Percentiles rank a stretch among this genome's conserved stretches.
phyloP scores from a whole-genome alignment of 495 filamentous ascomycete genomes.

The Trichoderma erinaceum region DNA sequence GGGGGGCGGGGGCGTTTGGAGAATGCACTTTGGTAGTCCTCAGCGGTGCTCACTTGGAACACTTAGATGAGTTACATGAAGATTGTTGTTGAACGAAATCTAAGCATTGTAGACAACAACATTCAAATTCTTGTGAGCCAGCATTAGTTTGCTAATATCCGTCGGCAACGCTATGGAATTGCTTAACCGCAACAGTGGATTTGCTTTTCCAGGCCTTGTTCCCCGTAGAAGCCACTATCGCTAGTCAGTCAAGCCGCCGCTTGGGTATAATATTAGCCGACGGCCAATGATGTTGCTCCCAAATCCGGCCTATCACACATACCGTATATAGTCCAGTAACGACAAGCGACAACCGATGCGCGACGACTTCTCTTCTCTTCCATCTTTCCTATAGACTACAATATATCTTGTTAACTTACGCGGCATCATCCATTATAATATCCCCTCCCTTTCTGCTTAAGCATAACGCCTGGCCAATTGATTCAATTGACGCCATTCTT shows the following conservation, averaged over 20 bases:
- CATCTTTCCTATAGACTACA: background rate
- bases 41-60: too few species aligned
- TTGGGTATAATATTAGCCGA: constrained; percentile 10
- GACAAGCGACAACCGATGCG: background rate
- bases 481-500: background rate
- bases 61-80: background rate
- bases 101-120: background rate
- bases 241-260: background rate
- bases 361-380: background rate
- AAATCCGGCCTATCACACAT: background rate
- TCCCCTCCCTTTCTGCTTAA: background rate
- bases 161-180: too few species aligned
- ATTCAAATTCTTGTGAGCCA: too few species aligned
- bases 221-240: background rate
- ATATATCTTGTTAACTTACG: background rate
- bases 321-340: background rate
- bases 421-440: background rate
- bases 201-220: background rate
- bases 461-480: background rate
- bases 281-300: background rate
- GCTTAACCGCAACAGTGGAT: background rate
- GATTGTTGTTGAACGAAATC: background rate
- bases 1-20: too few species aligned
- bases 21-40: too few species aligned
- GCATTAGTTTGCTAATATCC: too few species aligned